Percentiles rank a stretch among this genome's conserved stretches.
These are phyloP conservation scores for Thyridium curvatum DNA, from an alignment of 2,329 filamentous ascomycete species.

Conservation along the genomic window DNA sequence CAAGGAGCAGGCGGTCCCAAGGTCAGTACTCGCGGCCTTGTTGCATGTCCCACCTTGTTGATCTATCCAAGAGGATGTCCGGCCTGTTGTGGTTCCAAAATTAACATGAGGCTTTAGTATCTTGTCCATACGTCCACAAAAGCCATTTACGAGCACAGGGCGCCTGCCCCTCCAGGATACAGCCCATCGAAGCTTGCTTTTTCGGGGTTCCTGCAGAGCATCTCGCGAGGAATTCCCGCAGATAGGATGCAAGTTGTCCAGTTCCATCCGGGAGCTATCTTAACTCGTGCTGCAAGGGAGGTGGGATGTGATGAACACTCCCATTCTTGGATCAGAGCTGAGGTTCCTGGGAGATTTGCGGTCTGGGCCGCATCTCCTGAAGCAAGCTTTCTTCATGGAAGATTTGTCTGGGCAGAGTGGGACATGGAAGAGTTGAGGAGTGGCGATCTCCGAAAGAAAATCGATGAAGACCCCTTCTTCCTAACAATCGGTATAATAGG, in stretches of 20 bases:
- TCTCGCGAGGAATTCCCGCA: constrained; percentile 25
- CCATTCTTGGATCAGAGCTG: constrained; percentile 18
- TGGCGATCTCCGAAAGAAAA: constrained; percentile 5
- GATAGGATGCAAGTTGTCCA: constrained; percentile 29
- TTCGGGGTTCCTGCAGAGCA: constrained; percentile 26
- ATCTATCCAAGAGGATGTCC: no score
- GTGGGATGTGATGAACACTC: constrained; percentile 14
- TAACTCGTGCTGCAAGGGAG: constrained; percentile 18
- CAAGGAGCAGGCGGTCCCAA: constrained; percentile 6
- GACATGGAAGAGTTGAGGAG: constrained; percentile 15
- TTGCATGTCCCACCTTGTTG: no score
- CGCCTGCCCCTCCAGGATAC: constrained; percentile 19
- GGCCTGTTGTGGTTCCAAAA: no score
- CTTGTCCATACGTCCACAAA: constrained; percentile 23
- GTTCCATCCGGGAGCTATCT: constrained; percentile 31
- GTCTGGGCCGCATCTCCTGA: constrained; percentile 14
- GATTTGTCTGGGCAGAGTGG: constrained; percentile 12
- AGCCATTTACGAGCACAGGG: constrained; percentile 16
- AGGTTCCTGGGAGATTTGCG: constrained; percentile 12
- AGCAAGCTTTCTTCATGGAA: constrained; percentile 14
- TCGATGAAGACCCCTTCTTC: constrained; percentile 10
- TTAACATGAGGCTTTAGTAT: constrained; percentile 11
- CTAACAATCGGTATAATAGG: constrained; percentile 8
- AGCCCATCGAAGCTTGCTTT: constrained; percentile 29
- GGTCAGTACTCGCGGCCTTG: constrained; percentile 9